Base-by-base conservation (phyloP, 2,329 filamentous ascomycete species). In the Xylariaceae sp. region DNA sequence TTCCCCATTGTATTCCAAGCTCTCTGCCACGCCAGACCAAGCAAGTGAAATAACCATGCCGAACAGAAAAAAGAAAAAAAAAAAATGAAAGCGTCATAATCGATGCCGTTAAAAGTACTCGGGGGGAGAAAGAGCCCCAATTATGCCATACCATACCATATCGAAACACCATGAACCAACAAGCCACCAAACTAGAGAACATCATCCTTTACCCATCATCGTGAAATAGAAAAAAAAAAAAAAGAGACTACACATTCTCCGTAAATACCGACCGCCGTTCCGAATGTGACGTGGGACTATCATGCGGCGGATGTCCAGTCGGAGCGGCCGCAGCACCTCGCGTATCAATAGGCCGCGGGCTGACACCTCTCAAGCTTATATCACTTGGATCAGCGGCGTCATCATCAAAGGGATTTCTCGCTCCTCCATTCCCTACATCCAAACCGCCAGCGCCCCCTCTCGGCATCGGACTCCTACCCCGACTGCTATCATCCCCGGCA, bases 371-470 rank as follows among this genome's bases (percentile, higher is more conserved):
- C 65, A 88, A 57, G 62, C 73, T 78, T 46, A 80, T 60, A 58
- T 78, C 79, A 50, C 80, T 83, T 51, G 75, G 70, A 62, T 81
- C 82, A 4, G 77, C 80, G 22, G 79, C 75, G 42, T 69, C 58
- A 56, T 88, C 86, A 42, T 83, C 85, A 61, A 91, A 91, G 0
- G 87, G 87, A 64, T 92, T 84, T 42, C 55, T 54, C 41, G 57
- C 54, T 65, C 40, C 73, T 62, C 66, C 72, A 66, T 67, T 65
- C 56, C 38, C 14, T 48, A 20, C 58, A 53, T 27, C 61, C 55
- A 55, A 60, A 53, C 54, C 48, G n/a, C n/a, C n/a, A n/a, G n/a
- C n/a, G 11, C 42, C 64, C 57, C 49, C 57, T 54, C 64, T 67
- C 52, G 65, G 71, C 55, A 66, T 76, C 60, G 67, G 62, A 45